Evolutionary conservation across 164 flowering plant species (phyloP), one percentile per base, ranked within the genome.

Genomic region (Annona squamosa): DNA sequence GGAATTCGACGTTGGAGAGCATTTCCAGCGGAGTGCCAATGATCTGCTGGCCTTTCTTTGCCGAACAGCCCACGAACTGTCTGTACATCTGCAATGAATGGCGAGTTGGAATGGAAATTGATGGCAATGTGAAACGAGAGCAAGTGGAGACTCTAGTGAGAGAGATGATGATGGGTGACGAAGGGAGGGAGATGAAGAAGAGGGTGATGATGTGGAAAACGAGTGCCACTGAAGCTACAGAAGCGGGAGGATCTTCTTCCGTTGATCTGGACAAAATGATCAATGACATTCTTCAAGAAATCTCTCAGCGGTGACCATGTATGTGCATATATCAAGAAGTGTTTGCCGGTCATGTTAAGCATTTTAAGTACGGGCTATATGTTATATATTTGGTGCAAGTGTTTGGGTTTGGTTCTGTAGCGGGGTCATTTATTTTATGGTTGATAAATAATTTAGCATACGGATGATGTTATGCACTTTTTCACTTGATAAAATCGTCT

Each of bases 181-280:
- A 74, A 68, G 78, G 78, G 12, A 76, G 46, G 67, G 52, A 70
- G 61, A 73, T 76, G 78, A 76, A 37, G 74, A 67, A 72, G 18
- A 76, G 67, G 47, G 82, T 77, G 3, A 69, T 70, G 63, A 68
- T 70, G 62, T 79, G 79, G 82, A 79, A 67, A 74, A 63, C 65
- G 52, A 47, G 57, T 48, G 82, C 77, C 7, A 64, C 71, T 37
- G 46, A 66, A 17, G 78, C 79, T 3, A 44, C 65, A 48, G 18
- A n/a, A 2, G 37, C 59, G 26, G 72, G 48, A 26, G 78, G 79
- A 1, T 47, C 79, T 44, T 76, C 82, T n/a, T 48, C 41, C 63
- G 2, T 65, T 41, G 71, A 76, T 71, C 4, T 79, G 4, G 74
- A 79, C 4, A 76, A 56, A 26, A 1, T 77, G 19, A 19, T 77